Conservation (phyloP, 2,329 filamentous ascomycete genomes). For the Diaporthe velutina region DNA sequence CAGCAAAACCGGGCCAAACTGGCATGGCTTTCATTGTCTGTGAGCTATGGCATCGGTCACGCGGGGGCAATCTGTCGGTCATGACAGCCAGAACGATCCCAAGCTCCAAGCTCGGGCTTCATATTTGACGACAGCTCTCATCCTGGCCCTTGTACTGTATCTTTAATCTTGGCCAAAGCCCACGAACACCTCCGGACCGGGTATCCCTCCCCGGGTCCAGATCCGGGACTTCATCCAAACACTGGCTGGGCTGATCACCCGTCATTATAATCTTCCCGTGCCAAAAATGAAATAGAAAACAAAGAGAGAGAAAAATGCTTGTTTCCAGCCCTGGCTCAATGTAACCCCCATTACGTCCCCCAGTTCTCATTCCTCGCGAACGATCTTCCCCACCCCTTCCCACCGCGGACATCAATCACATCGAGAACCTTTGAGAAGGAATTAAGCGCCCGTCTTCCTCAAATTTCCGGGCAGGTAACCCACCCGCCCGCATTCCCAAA, state of each 20-base stretch:
- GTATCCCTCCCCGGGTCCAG: not conserved
- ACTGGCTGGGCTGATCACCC: not conserved
- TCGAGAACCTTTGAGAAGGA: not conserved
- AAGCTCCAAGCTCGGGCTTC: not conserved
- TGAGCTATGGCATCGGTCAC: not conserved
- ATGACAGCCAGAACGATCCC: not conserved
- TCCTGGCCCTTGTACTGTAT: not conserved
- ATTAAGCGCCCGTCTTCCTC: constrained; percentile 2
- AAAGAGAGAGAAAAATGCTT: not conserved
- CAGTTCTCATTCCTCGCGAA: not conserved
- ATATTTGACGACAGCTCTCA: not conserved
- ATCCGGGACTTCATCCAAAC: not conserved
- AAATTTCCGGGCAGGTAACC: not conserved
- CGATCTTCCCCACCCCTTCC: not conserved
- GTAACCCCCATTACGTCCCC: not conserved
- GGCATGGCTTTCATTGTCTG: not conserved
- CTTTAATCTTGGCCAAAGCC: not conserved
- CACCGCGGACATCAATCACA: not conserved
- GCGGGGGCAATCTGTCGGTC: not conserved
- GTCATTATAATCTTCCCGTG: not conserved
- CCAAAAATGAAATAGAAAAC: not conserved
- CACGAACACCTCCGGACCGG: not conserved
- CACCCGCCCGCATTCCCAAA: not conserved
- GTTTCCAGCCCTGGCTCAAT: constrained; percentile 15
- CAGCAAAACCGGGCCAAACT: not conserved